Conservation (phyloP, 108 stramenopile genomes). For the Pseudonitzschia multiseries region DNA sequence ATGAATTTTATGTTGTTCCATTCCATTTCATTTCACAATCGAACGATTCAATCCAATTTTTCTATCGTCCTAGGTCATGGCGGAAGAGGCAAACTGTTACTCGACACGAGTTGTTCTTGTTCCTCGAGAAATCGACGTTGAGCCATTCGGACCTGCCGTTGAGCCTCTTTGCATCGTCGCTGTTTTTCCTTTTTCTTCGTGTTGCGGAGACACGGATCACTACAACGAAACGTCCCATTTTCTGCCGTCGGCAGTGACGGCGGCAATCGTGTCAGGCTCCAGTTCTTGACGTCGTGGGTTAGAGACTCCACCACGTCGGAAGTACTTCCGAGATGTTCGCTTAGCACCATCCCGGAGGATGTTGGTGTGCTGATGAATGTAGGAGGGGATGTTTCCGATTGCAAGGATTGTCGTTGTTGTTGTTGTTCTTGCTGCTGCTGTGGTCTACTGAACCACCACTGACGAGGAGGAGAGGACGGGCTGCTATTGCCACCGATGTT, state of each 20-base stretch:
- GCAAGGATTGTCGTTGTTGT: neutral
- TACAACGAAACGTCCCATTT: neutral
- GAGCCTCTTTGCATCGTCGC: neutral
- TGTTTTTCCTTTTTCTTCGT: neutral
- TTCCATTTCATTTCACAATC: too few relatives aligned
- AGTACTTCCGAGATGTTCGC: constrained; percentile 14
- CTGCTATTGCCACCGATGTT: neutral
- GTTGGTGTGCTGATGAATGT: neutral
- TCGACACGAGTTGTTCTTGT: neutral
- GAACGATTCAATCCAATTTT: too few relatives aligned
- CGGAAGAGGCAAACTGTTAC: neutral
- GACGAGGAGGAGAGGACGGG: constrained; percentile 1
- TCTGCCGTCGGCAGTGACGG: neutral
- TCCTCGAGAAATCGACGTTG: neutral
- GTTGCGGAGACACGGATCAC: neutral
- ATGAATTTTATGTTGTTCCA: too few relatives aligned
- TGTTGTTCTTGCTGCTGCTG: neutral
- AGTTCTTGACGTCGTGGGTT: constrained; percentile 6
- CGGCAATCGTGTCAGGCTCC: constrained; percentile 1
- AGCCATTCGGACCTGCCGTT: neutral
- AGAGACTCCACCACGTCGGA: constrained; percentile 4
- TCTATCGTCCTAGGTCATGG: neutral
- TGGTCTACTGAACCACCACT: constrained; percentile 12
- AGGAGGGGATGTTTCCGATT: neutral
- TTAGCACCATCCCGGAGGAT: neutral